These are phyloP conservation scores for Ophiognomonia clavigignenti-juglandacearum DNA, from an alignment of 2,329 filamentous ascomycete species.

Conservation along the genomic window DNA sequence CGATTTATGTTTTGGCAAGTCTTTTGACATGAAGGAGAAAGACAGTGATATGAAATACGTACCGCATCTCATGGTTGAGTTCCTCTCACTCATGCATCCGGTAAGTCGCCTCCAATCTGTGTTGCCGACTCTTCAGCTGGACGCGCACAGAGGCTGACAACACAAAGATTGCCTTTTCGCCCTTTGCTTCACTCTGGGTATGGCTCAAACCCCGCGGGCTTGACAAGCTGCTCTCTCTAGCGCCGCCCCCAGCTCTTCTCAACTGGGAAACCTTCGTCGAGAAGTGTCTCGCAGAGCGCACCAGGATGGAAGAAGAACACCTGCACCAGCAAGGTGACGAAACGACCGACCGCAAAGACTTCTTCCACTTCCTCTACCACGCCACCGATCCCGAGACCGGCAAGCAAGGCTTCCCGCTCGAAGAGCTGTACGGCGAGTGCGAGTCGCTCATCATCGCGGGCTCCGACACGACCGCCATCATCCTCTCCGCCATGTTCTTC, in stretches of 20 bases:
- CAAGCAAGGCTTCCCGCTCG: constrained; percentile 16
- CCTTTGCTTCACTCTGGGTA: constrained; percentile 19
- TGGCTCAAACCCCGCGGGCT: constrained; percentile 23
- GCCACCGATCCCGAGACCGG: constrained; percentile 21
- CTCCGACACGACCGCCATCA: constrained; percentile 13
- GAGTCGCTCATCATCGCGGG: constrained; percentile 15
- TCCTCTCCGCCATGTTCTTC: constrained; percentile 4
- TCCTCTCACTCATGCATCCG: constrained; percentile 17
- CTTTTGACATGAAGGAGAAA: constrained; percentile 17
- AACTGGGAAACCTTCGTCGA: constrained; percentile 20
- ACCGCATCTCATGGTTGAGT: neutral
- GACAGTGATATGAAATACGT: constrained; percentile 10
- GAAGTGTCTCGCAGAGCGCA: constrained; percentile 17
- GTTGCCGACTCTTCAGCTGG: neutral
- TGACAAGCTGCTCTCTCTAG: constrained; percentile 16
- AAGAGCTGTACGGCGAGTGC: constrained; percentile 22
- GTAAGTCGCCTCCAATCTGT: neutral
- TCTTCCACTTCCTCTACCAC: constrained; percentile 21
- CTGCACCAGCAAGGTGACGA: neutral
- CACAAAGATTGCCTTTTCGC: neutral
- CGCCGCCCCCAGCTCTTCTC: constrained; percentile 17
- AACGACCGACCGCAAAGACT: constrained; percentile 19
- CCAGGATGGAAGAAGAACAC: constrained; percentile 10
- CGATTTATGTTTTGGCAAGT: constrained; percentile 18
- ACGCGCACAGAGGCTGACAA: neutral